phyloP scores from a whole-genome alignment of 108 stramenopile genomes.

The Stephanodiscus triporus region DNA sequence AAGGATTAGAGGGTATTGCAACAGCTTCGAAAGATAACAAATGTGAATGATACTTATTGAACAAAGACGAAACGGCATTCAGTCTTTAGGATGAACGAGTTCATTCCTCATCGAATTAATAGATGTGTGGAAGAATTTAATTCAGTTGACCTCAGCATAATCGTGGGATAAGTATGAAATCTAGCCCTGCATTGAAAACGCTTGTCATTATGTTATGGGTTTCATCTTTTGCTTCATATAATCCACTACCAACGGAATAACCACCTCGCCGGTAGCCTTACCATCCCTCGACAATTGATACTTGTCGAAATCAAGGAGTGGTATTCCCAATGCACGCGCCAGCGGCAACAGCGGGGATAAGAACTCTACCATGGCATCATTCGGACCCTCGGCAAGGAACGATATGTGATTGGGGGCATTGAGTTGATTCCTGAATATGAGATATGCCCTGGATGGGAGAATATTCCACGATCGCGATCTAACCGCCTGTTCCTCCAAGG shows the following conservation, averaged over 20 bases:
- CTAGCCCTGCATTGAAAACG: background rate
- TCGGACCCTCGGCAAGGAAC: conserved; percentile 65
- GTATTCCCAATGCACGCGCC: conserved; percentile 54
- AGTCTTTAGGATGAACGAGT: too few species aligned
- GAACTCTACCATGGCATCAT: conserved; percentile 77
- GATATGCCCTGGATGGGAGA: conserved; percentile 41
- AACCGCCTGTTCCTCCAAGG: conserved; percentile 15
- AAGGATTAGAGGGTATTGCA: too few species aligned
- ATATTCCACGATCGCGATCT: conserved; percentile 11
- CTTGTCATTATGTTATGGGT: background rate
- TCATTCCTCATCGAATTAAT: too few species aligned
- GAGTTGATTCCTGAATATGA: conserved; percentile 55
- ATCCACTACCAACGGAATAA: conserved; percentile 51
- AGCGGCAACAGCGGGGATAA: conserved; percentile 66
- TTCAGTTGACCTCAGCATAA: too few species aligned
- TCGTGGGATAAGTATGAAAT: too few species aligned
- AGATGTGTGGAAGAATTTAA: too few species aligned
- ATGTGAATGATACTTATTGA: too few species aligned
- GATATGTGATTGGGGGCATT: conserved; percentile 81
- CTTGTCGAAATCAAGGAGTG: conserved; percentile 71
- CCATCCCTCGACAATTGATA: conserved; percentile 60
- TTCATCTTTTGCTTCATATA: conserved; percentile 53
- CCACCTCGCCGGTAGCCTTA: conserved; percentile 42
- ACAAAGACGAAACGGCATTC: too few species aligned
- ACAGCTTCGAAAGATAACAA: too few species aligned